Evolutionary conservation across 129 eudicot species (phyloP).

Genomic region (Oenanthe sinensis): DNA sequence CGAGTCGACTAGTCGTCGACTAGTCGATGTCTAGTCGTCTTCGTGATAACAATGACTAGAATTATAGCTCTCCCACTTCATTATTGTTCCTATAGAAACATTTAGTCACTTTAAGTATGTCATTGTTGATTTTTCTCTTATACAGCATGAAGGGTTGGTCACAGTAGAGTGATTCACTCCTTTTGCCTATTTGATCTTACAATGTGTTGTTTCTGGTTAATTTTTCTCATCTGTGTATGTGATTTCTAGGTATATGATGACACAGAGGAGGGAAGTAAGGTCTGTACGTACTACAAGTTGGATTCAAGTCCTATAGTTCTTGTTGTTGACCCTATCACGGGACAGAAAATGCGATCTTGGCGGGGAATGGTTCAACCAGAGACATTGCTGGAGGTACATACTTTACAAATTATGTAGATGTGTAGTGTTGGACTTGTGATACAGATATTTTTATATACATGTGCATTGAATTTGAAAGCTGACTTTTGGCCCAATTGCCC

Average conservation of each 20-base stretch:
- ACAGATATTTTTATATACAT: background rate
- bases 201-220: background rate
- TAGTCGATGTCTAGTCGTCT: too few species aligned
- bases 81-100: too few species aligned
- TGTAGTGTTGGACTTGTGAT: background rate
- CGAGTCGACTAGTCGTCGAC: too few species aligned
- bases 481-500: background rate
- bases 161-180: background rate
- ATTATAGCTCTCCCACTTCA: too few species aligned
- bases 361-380: conserved; percentile 96
- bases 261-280: conserved; percentile 93
- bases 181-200: background rate
- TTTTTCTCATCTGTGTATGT: conserved; percentile 6
- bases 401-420: background rate
- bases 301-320: conserved; percentile 73
- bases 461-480: background rate
- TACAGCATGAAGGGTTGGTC: background rate
- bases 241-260: conserved; percentile 75
- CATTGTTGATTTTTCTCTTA: background rate
- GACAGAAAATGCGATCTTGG: conserved; percentile 98
- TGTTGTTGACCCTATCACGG: conserved; percentile 86
- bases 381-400: conserved; percentile 64
- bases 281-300: conserved; percentile 78
- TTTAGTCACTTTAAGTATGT: background rate
- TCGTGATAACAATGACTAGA: too few species aligned